A percentile compares a stretch with the other conserved stretches of the same genome.
Evolutionary conservation across 164 flowering plant genomes (phyloP).

Genomic region (Euptelea pleiosperma): DNA sequence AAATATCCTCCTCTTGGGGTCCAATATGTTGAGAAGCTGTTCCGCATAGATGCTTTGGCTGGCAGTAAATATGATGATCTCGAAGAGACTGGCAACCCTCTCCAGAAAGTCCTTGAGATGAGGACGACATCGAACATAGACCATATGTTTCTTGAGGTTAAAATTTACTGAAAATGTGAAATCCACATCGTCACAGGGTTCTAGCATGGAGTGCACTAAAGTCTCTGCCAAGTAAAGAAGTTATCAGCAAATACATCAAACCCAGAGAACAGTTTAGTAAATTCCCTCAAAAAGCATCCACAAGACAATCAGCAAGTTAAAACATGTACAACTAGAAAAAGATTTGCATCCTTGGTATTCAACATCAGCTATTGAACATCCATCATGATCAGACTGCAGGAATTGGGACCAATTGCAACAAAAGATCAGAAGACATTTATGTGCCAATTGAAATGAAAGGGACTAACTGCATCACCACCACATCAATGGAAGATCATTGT

Average conservation of each 20-base stretch:
- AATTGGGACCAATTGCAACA: too few species aligned
- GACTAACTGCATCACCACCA: too few species aligned
- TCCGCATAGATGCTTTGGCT: conserved; percentile 96
- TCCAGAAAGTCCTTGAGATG: conserved; percentile 73
- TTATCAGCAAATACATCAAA: not conserved
- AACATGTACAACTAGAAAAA: too few species aligned
- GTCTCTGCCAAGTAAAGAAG: conserved; percentile 59
- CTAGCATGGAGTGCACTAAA: conserved; percentile 80
- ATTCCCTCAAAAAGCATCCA: too few species aligned
- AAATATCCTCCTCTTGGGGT: conserved; percentile 74
- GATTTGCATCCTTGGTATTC: too few species aligned
- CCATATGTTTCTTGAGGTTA: conserved; percentile 58
- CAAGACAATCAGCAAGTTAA: too few species aligned
- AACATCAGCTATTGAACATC: too few species aligned
- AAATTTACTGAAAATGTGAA: conserved; percentile 79
- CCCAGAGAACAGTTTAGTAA: too few species aligned
- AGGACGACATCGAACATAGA: conserved; percentile 86
- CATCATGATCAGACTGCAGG: too few species aligned
- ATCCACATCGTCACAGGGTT: conserved; percentile 77
- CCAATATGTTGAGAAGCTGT: conserved; percentile 80
- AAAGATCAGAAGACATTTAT: too few species aligned
- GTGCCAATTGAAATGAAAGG: too few species aligned
- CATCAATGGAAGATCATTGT: too few species aligned
- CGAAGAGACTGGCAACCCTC: conserved; percentile 68
- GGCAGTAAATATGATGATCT: conserved; percentile 87